Percentiles rank a stretch among this genome's conserved stretches.
Evolutionary conservation across 208 protist genomes (phyloP).

Genomic region (Trypanosoma avium): DNA sequence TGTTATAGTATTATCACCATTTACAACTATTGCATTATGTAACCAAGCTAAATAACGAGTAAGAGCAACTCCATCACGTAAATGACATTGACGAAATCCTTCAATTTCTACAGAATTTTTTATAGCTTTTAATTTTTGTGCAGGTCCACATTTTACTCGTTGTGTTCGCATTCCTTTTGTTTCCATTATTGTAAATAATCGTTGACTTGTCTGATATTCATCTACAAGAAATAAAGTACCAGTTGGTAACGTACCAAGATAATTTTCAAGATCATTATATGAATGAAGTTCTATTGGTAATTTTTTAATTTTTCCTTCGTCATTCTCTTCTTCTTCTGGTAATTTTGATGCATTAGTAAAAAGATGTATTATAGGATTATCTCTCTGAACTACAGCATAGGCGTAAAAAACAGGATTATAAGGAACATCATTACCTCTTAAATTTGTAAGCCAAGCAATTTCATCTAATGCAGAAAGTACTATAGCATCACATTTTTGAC

Average conservation of each 20-base stretch:
- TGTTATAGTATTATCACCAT: constrained; percentile 64
- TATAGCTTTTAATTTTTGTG: constrained; percentile 82
- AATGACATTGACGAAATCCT: constrained; percentile 91
- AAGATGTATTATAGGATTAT: constrained; percentile 21
- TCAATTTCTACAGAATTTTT: constrained; percentile 93
- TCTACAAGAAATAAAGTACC: constrained; percentile 63
- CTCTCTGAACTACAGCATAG: constrained; percentile 68
- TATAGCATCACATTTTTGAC: constrained; percentile 54
- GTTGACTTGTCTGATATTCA: constrained; percentile 71
- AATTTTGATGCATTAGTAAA: constrained; percentile 41
- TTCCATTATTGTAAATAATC: constrained; percentile 47
- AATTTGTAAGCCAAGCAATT: constrained; percentile 92
- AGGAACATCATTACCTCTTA: constrained; percentile 84
- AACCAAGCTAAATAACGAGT: constrained; percentile 94
- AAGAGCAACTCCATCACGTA: constrained; percentile 92
- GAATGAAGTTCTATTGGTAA: constrained; percentile 51
- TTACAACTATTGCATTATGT: constrained; percentile 54
- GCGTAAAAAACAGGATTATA: constrained; percentile 92
- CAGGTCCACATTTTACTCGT: constrained; percentile 61
- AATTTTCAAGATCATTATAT: constrained; percentile 72
- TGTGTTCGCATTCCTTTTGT: constrained; percentile 29
- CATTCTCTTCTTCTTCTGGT: constrained; percentile 27
- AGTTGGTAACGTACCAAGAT: constrained; percentile 38
- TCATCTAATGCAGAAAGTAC: constrained; percentile 91
- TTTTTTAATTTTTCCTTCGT: constrained; percentile 22